phyloP scores from a whole-genome alignment of 352 stramenopile species.

The Pythium scleroteichum region DNA sequence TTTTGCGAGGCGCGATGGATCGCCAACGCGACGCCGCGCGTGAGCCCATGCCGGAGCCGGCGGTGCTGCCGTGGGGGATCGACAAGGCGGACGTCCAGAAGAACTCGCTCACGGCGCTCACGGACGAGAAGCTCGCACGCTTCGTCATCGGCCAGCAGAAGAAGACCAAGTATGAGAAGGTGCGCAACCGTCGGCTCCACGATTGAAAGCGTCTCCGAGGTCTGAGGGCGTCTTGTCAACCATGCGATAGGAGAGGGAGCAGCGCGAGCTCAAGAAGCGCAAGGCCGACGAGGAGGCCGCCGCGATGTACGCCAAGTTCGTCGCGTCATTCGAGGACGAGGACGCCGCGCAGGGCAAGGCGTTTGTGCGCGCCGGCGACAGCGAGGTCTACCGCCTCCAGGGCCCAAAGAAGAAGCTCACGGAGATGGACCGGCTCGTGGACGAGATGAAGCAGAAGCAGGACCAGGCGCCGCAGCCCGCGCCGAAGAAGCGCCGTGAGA shows the following conservation, averaged over 20 bases:
- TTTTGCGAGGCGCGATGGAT: conserved; percentile 7
- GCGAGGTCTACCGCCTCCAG: conserved; percentile 23
- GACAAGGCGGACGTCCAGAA: conserved; percentile 67
- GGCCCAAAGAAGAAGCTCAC: conserved; percentile 40
- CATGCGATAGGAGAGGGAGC: conserved; percentile 55
- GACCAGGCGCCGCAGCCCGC: conserved; percentile 4
- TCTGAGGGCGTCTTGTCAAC: neutral
- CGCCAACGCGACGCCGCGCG: conserved; percentile 5
- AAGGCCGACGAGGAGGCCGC: conserved; percentile 85
- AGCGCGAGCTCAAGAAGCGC: conserved; percentile 82
- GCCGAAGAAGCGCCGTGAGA: conserved; percentile 64
- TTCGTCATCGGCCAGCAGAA: conserved; percentile 80
- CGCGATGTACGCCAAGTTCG: conserved; percentile 89
- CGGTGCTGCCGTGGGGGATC: conserved; percentile 60
- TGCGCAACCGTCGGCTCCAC: conserved; percentile 18
- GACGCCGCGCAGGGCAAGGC: conserved; percentile 60
- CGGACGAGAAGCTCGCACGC: conserved; percentile 77
- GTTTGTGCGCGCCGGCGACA: conserved; percentile 45
- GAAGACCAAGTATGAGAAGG: conserved; percentile 89
- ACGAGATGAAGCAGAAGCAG: conserved; percentile 73
- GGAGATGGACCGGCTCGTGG: conserved; percentile 71
- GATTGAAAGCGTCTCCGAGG: no score
- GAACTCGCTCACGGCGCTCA: conserved; percentile 62
- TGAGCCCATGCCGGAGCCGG: conserved; percentile 21
- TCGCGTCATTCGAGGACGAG: conserved; percentile 87